Conservation (phyloP, 2,329 filamentous ascomycete species). For the Celoporthe dispersa region DNA sequence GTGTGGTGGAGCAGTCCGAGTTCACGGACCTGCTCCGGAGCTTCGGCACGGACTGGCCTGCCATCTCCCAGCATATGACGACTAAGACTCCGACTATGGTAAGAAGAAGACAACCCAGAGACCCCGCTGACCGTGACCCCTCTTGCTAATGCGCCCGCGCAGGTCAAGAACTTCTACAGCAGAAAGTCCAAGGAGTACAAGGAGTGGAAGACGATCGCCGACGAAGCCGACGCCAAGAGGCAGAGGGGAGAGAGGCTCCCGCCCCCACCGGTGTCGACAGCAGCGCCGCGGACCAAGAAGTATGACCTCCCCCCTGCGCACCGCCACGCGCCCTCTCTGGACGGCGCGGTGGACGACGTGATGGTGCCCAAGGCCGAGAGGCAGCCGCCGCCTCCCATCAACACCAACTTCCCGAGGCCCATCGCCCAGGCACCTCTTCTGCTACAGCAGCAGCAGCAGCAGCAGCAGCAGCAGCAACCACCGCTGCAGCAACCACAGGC, state of each 20-base stretch:
- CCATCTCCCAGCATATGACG: constrained; percentile 78
- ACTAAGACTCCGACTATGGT: constrained; percentile 89
- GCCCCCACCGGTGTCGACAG: constrained; percentile 61
- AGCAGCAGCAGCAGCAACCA: constrained; percentile 34
- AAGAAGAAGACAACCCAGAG: constrained; percentile 32
- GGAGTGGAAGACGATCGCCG: constrained; percentile 64
- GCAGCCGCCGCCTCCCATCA: constrained; percentile 33
- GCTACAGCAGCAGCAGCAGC: constrained; percentile 29
- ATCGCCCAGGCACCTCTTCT: constrained; percentile 39
- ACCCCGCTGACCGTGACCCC: no score
- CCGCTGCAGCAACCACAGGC: constrained; percentile 34
- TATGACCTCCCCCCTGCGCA: constrained; percentile 51
- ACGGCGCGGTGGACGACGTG: constrained; percentile 49
- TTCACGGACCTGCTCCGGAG: constrained; percentile 73
- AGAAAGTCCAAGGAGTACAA: constrained; percentile 58
- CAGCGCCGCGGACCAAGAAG: constrained; percentile 54
- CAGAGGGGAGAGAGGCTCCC: constrained; percentile 62
- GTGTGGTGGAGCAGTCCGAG: constrained; percentile 78
- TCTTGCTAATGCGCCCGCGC: constrained; percentile 35
- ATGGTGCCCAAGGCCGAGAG: constrained; percentile 51
- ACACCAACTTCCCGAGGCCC: constrained; percentile 38
- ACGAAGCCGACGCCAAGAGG: constrained; percentile 63
- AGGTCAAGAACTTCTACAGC: constrained; percentile 73
- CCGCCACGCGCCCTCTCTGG: constrained; percentile 47
- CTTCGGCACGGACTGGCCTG: constrained; percentile 79